Conservation (phyloP, 257 asterid genomes). For the Echium plantagineum region DNA sequence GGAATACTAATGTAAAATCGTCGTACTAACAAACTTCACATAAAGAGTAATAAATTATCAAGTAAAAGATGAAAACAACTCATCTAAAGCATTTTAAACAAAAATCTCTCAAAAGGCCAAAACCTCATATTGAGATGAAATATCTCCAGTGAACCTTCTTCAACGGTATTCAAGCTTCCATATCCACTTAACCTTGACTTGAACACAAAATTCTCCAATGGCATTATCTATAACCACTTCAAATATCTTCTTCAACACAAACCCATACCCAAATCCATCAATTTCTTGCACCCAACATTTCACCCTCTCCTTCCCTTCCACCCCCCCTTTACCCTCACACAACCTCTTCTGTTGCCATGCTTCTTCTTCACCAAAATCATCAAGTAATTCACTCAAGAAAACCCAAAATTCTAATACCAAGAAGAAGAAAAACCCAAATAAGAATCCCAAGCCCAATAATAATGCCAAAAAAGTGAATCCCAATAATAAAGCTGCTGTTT, state of each 20-base stretch:
- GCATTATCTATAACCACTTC: neutral
- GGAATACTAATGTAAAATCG: too few relatives aligned
- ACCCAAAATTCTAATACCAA: constrained; percentile 18
- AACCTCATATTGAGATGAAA: too few relatives aligned
- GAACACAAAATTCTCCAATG: too few relatives aligned
- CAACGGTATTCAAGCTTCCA: too few relatives aligned
- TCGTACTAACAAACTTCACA: too few relatives aligned
- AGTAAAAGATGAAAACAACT: too few relatives aligned
- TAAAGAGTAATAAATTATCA: too few relatives aligned
- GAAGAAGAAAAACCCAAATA: constrained; percentile 25
- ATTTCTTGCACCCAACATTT: neutral
- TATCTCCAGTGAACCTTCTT: too few relatives aligned
- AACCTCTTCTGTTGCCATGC: constrained; percentile 18
- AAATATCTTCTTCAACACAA: neutral
- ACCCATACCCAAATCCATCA: neutral
- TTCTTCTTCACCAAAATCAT: constrained; percentile 15
- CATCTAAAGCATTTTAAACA: too few relatives aligned
- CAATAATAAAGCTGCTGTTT: neutral
- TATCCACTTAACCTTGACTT: too few relatives aligned
- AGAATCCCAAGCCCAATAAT: constrained; percentile 16
- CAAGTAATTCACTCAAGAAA: constrained; percentile 28
- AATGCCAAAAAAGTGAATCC: neutral
- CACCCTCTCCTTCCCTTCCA: neutral
- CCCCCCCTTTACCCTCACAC: neutral
- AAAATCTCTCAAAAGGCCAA: too few relatives aligned